Base-by-base conservation (phyloP, 129 eudicot species). In the Flaveria bidentis region DNA sequence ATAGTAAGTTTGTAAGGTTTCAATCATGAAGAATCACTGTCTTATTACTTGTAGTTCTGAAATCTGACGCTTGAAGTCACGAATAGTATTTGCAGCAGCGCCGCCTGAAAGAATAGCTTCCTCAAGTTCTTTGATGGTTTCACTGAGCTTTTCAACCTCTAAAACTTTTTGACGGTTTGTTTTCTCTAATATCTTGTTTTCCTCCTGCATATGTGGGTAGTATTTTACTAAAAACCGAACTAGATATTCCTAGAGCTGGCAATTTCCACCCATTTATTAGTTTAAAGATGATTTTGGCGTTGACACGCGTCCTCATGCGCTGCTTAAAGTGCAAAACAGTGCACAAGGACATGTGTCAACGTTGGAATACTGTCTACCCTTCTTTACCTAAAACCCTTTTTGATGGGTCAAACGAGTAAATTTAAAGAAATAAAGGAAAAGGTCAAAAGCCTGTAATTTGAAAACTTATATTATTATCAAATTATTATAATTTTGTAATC, bases 51-150 rank as follows among this genome's bases (percentile, higher is more conserved):
- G 86, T 11, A 91, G 84, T 86, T 89, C 93, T 55, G 92, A 82
- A 52, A 94, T 84, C 58, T 83, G 93, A 61, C 99, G 83, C 47
- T 22, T 74, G 65, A 84, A 89, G 73, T 94, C 93, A 18, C 90
- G 96, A 52, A 94, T 81, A 47, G 83, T 65, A 61, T 94, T 94
- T 62, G 96, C 96, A 68, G 96, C 87, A 68, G 87, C 89, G 39
- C 99, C 97, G 45, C 97, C 93, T 75, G 90, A 89, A 49, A 95
- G 93, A 84, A 95, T 80, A 50, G 96, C 96, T 82, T 95, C 99
- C 85, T 95, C 99, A 11, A 95, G 99, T 76, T 95, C 96, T 51
- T 78, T 77, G 28, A 95, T 91, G 44, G 97, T 91, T 78, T 91
- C 87, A 77, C 86, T 87, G 65, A 91, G 92, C 86, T 89, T 95